Conservation (phyloP, 352 stramenopile species). For the Phytophthora nicotianae region DNA sequence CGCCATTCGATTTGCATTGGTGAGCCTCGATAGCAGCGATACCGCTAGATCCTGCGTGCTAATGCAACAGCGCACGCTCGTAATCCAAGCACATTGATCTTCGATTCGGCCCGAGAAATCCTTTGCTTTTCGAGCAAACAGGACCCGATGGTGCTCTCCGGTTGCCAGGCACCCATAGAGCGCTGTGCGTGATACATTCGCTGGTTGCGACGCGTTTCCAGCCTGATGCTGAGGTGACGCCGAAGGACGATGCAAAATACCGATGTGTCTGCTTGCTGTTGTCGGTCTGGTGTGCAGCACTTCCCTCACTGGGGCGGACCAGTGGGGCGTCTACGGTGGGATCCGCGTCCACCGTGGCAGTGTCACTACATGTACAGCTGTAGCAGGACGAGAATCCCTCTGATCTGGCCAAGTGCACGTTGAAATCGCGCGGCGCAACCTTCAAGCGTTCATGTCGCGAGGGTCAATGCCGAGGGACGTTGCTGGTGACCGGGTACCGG, state of each 20-base stretch:
- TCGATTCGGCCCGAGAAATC: slow-evolving; percentile 5
- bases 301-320: slow-evolving; percentile 12
- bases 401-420: not conserved
- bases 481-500: not conserved
- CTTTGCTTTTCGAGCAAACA: not conserved
- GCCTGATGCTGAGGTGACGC: slow-evolving; percentile 24
- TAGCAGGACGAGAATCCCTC: not conserved
- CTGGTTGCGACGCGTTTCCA: slow-evolving; percentile 17
- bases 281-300: not conserved
- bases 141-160: not conserved
- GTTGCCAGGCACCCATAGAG: not conserved
- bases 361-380: too few species aligned
- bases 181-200: slow-evolving; percentile 17
- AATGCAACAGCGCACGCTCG: slow-evolving; percentile 18
- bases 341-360: slow-evolving; percentile 4
- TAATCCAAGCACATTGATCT: slow-evolving; percentile 15
- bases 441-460: not conserved
- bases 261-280: slow-evolving; percentile 22
- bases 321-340: slow-evolving; percentile 16
- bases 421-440: slow-evolving; percentile 2
- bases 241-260: slow-evolving; percentile 19
- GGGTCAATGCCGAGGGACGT: not conserved
- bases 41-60: slow-evolving; percentile 5
- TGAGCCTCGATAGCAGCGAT: not conserved
- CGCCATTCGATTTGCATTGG: not conserved